Base-by-base conservation (phyloP, 345 rosid species). In the Mercurialis annua region DNA sequence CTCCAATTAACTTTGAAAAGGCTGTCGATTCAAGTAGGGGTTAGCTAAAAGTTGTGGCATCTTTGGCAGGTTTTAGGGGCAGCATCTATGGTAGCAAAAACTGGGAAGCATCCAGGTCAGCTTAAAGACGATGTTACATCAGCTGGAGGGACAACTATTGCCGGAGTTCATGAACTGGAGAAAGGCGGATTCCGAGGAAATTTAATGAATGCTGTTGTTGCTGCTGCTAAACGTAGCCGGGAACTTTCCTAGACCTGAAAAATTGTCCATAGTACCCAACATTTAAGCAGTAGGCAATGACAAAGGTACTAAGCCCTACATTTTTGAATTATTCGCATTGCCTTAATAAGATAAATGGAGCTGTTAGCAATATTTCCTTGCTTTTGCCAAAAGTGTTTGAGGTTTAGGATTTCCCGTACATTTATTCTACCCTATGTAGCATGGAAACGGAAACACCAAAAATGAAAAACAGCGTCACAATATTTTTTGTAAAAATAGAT, bases 71-170 rank as follows among this genome's bases (percentile, higher is more conserved):
- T 91, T 31, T 78, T 94, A 43, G 99, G 97, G 72, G 99, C 97
- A 66, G 95, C 97, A 71, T 65, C 92, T 23, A 87, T 91, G 95
- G 93, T 70, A 15, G 72, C 75, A 46, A 84, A 83, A 80, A 81
- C 86, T 9, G 90, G 92, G 59, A 91, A 91, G 84, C 95, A 94
- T 84, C 92, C 97, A 0, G 92, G 97, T 49, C 89, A 79, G 71
- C 89, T 94, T 40, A 94, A 91, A 81, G 96, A 91, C 44, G 96
- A 94, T 63, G 99, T 94, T 33, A 74, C 93, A 48, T 94, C 97
- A 20, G 85, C 97, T 0, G 99, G 90, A 7, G 99, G 99, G 42
- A 91, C 99, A 8, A 94, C 99, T 3, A 87, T 91, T 27, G 86
- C 96, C 0, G 95, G 96, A 36, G 76, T 91, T 73, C 92, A 94